Conservation (phyloP, 345 rosid genomes). For the Hibiscus trionum region DNA sequence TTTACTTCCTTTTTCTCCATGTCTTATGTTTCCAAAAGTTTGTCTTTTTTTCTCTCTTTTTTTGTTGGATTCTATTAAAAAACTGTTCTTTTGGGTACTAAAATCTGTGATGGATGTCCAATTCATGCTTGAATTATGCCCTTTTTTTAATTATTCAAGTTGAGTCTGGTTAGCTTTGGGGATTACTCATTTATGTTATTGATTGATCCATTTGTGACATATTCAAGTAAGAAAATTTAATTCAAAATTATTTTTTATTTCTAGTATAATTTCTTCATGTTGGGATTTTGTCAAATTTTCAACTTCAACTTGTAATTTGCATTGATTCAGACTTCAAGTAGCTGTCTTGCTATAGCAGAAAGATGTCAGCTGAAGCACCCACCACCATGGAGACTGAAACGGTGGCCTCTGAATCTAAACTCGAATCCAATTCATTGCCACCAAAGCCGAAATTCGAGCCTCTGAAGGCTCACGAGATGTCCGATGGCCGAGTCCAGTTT, state of each 20-base stretch:
- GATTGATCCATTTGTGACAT: not conserved
- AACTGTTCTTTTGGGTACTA: not conserved
- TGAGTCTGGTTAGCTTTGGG: not conserved
- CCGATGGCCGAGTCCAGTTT: conserved; percentile 63
- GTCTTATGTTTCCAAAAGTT: not conserved
- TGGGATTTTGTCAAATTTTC: not conserved
- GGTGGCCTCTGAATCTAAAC: conserved; percentile 6
- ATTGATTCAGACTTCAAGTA: not conserved
- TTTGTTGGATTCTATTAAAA: not conserved
- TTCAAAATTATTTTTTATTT: not conserved
- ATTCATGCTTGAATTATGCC: not conserved
- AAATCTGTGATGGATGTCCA: not conserved
- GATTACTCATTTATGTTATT: not conserved
- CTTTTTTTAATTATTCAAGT: not conserved
- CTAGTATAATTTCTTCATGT: not conserved
- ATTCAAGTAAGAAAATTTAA: not conserved
- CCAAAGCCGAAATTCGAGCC: conserved; percentile 61
- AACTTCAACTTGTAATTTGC: not conserved
- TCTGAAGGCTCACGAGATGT: conserved; percentile 79
- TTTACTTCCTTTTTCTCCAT: not conserved
- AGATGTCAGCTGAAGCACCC: conserved; percentile 8
- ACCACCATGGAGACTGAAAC: conserved; percentile 48
- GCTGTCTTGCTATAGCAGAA: conserved; percentile 4
- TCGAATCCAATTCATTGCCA: conserved; percentile 19
- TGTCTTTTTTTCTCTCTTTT: not conserved